Evolutionary conservation across 2,329 filamentous ascomycete species (phyloP).

Genomic region (Fusarium coicis): DNA sequence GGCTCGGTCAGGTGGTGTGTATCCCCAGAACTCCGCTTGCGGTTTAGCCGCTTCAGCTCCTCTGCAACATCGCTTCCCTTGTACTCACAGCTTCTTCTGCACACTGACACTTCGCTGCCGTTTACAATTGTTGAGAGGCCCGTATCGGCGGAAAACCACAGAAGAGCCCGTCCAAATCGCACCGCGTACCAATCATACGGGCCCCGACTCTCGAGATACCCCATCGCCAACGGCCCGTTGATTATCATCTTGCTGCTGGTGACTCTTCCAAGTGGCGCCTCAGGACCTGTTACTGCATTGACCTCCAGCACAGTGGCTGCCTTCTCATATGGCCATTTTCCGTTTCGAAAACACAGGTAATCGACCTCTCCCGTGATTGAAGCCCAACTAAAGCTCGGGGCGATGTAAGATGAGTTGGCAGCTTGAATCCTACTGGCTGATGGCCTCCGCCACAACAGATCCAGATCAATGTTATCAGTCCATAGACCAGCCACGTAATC

Average conservation of each 20-base stretch:
- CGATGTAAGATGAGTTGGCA: constrained; percentile 15
- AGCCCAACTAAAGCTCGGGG: constrained; percentile 43
- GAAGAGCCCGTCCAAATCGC: neutral
- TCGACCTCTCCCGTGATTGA: constrained; percentile 39
- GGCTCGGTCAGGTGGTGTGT: neutral
- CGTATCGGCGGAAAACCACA: constrained; percentile 19
- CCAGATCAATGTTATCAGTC: constrained; percentile 39
- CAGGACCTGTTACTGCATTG: neutral
- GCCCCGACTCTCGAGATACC: neutral
- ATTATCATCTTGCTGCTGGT: constrained; percentile 12
- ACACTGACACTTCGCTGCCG: constrained; percentile 7
- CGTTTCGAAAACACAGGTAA: constrained; percentile 40
- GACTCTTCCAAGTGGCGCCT: constrained; percentile 29
- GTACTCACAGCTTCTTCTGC: constrained; percentile 6
- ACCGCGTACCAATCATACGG: constrained; percentile 4
- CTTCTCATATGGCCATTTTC: constrained; percentile 24
- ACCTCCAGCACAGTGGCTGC: constrained; percentile 16
- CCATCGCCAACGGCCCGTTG: constrained; percentile 13
- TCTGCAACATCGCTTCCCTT: neutral
- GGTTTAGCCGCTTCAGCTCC: neutral
- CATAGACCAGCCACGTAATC: constrained; percentile 47
- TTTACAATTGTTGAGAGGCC: constrained; percentile 7
- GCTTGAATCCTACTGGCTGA: neutral
- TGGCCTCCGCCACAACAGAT: constrained; percentile 36
- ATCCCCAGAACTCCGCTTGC: neutral